phyloP scores from a whole-genome alignment of 805 yeast genomes.

The Tetrapisispora nanseiensis region DNA sequence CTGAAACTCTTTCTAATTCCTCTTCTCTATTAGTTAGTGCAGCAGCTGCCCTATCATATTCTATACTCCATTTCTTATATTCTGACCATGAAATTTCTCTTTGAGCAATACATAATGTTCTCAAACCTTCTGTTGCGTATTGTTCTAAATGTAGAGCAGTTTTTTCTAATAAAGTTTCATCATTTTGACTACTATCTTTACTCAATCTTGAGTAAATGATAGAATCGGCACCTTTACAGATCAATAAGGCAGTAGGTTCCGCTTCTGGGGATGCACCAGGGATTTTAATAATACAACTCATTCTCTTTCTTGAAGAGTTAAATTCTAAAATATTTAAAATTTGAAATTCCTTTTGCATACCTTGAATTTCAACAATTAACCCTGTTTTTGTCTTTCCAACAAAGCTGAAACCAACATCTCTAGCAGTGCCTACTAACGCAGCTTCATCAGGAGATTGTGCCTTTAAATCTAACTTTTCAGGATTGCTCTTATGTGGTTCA shows the following conservation, averaged over 20 bases:
- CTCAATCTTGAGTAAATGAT: slow-evolving; percentile 60
- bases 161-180: slow-evolving; percentile 39
- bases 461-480: slow-evolving; percentile 46
- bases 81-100: slow-evolving; percentile 53
- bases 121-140: slow-evolving; percentile 73
- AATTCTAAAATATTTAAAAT: slow-evolving; percentile 64
- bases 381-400: slow-evolving; percentile 59
- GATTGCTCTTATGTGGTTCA: slow-evolving; percentile 54
- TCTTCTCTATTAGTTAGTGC: slow-evolving; percentile 57
- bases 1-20: slow-evolving; percentile 64
- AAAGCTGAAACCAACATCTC: slow-evolving; percentile 66
- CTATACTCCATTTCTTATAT: slow-evolving; percentile 52
- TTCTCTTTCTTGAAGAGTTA: slow-evolving; percentile 77
- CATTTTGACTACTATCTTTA: slow-evolving; percentile 31
- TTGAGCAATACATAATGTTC: slow-evolving; percentile 76
- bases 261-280: slow-evolving; percentile 39
- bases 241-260: slow-evolving; percentile 51
- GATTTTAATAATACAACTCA: slow-evolving; percentile 72
- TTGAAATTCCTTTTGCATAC: slow-evolving; percentile 61
- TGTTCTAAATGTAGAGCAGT: slow-evolving; percentile 71
- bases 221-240: slow-evolving; percentile 84
- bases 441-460: slow-evolving; percentile 89
- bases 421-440: slow-evolving; percentile 74
- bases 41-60: slow-evolving; percentile 56
- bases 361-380: slow-evolving; percentile 56